Base-by-base conservation (phyloP, 1,139 yeast genomes). In the Geotrichum klebahnii region DNA sequence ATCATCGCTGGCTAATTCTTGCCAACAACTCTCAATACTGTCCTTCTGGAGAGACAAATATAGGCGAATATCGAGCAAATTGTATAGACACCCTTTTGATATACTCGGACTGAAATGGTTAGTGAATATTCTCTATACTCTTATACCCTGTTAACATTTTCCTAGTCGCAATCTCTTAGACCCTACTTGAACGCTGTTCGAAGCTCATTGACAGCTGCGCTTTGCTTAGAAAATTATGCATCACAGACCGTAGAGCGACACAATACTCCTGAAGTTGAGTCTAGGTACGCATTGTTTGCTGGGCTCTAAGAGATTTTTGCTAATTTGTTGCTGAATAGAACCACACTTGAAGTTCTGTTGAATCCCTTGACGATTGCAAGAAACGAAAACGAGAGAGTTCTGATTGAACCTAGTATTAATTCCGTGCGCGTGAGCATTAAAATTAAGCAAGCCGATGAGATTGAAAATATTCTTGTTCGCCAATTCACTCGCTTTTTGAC, bases 361-460 rank as follows among this genome's bases (percentile, higher is more conserved):
- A 90, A 90, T 63, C 94, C 97, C 28, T 82, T 92, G 82, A 79
- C 83, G 55, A 84, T 92, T 60, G 84, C 96, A 3, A 81, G 99
- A 70, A 92, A 94, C 66, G 97, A 90, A 65, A 84, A 88, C 63
- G 99, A 92, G 69, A 80, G 81, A 65, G 95, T 92, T 38, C 72
- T 92, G 60, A 92, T 92, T 61, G 99, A 92, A 67, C 90, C 97
- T 10, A 84, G 96, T 56, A 84, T 92, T 67, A 92, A 92, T 69
- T 85, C 96, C 1, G 72, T 71, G 37, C 79, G 98, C 64, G 84
- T 92, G 29, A 84, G 95, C 44, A 84, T 92, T 61, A 85, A 84
- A 66, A 92, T 92, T 68, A 92, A 92, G 68, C 98, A 92, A 69
- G 95, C 96, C 6, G 99, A 92, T 68, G 98, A 92, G 68, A 92